phyloP scores from a whole-genome alignment of 2,329 filamentous ascomycete species.

The Blastomyces parvus region DNA sequence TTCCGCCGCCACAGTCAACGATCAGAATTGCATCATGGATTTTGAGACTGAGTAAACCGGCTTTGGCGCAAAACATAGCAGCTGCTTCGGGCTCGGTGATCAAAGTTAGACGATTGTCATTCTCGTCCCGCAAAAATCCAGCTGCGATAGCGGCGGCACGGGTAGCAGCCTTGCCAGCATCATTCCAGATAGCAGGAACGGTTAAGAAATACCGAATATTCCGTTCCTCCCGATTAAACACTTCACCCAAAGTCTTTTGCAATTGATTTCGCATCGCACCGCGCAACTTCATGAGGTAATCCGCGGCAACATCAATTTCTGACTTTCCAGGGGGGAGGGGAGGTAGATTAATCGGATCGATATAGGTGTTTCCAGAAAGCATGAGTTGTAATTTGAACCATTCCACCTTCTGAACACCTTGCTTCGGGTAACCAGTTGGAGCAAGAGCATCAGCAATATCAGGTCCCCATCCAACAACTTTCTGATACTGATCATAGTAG shows the following conservation, averaged over 20 bases:
- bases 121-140: constrained; percentile 91
- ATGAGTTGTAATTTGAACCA: constrained; percentile 99
- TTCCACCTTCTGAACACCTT: constrained; percentile 95
- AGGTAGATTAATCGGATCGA: constrained; percentile 96
- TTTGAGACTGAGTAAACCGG: constrained; percentile 88
- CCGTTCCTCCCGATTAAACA: constrained; percentile 94
- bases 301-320: constrained; percentile 97
- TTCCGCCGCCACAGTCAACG: constrained; percentile 96
- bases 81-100: constrained; percentile 96
- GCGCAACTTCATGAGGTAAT: constrained; percentile 96
- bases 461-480: constrained; percentile 98
- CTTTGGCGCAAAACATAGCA: constrained; percentile 95
- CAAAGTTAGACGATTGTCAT: constrained; percentile 89
- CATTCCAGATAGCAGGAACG: constrained; percentile 99
- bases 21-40: constrained; percentile 98
- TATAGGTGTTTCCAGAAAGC: constrained; percentile 97
- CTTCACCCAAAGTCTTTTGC: constrained; percentile 92
- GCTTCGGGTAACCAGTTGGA: constrained; percentile 94
- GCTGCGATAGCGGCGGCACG: constrained; percentile 93
- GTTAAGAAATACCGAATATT: constrained; percentile 98
- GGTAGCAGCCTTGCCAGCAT: constrained; percentile 94
- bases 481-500: constrained; percentile 99
- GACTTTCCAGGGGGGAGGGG: constrained; percentile 96
- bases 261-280: constrained; percentile 94
- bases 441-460: constrained; percentile 96